phyloP scores from a whole-genome alignment of 164 flowering plant species.

The Saururus chinensis region DNA sequence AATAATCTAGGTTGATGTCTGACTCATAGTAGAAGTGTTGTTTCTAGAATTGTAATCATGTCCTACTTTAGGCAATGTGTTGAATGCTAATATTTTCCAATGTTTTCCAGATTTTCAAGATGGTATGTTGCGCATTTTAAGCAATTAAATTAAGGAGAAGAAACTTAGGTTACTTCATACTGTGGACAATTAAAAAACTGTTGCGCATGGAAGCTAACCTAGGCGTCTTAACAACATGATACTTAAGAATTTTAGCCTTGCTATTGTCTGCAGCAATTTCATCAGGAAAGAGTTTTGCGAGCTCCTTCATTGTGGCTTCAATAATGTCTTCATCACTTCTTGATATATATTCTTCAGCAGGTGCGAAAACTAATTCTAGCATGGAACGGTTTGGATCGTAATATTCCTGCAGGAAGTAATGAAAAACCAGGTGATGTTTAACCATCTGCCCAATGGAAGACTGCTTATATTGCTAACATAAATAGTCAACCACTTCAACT shows the following conservation, averaged over 20 bases:
- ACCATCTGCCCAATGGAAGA: background rate
- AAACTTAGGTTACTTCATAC: background rate
- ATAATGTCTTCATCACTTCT: constrained; percentile 80
- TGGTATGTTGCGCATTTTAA: too few relatives aligned
- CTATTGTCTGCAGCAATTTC: constrained; percentile 92
- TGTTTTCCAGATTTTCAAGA: too few relatives aligned
- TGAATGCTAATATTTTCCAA: too few relatives aligned
- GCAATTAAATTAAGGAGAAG: background rate
- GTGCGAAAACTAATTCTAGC: constrained; percentile 98
- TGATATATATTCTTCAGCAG: constrained; percentile 96
- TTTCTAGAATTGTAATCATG: too few relatives aligned
- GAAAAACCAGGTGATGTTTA: background rate
- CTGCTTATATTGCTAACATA: background rate
- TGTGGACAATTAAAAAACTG: background rate
- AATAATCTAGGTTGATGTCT: too few relatives aligned
- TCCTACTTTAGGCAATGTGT: too few relatives aligned
- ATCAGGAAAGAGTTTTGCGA: constrained; percentile 85
- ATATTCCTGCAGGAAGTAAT: constrained; percentile 56
- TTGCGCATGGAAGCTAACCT: constrained; percentile 32
- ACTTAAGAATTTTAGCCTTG: constrained; percentile 94
- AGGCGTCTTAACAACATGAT: constrained; percentile 93
- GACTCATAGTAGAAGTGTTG: too few relatives aligned
- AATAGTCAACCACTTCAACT: too few relatives aligned
- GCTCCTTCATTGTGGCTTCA: constrained; percentile 94
- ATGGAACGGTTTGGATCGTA: constrained; percentile 81